Evolutionary conservation across 805 yeast species (phyloP).

Genomic region (Soucietia sequanensis): DNA sequence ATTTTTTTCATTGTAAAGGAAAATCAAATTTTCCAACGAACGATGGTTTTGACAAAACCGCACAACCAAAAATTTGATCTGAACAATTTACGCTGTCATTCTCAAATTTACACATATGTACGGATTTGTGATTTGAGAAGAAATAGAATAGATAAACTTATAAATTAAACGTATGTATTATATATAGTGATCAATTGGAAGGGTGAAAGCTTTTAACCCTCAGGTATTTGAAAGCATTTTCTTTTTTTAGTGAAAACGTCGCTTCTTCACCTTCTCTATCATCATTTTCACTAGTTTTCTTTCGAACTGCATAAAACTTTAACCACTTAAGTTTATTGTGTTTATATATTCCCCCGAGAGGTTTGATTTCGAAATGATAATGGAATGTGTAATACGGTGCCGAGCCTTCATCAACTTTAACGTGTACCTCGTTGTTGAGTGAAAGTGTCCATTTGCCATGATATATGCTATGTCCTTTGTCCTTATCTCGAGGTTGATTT

Average conservation of each 20-base stretch:
- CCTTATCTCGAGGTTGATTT: constrained; percentile 14
- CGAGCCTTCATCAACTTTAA: constrained; percentile 56
- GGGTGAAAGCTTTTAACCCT: constrained; percentile 54
- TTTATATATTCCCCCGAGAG: constrained; percentile 55
- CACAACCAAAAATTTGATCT: constrained; percentile 11
- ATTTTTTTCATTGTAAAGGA: no score
- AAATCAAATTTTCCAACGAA: constrained; percentile 25
- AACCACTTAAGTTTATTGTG: constrained; percentile 77
- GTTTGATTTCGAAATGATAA: constrained; percentile 59
- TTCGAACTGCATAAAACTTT: constrained; percentile 55
- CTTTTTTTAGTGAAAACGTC: constrained; percentile 61
- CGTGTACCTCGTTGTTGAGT: constrained; percentile 47
- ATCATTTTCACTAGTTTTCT: constrained; percentile 30
- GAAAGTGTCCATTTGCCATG: constrained; percentile 59
- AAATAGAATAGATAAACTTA: neutral
- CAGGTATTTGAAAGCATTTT: constrained; percentile 76
- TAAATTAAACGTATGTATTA: no score
- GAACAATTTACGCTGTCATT: constrained; percentile 6
- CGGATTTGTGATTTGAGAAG: no score
- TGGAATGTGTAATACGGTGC: constrained; percentile 60
- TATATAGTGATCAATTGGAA: no score
- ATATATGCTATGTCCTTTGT: constrained; percentile 35
- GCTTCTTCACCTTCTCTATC: constrained; percentile 50
- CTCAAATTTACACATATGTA: constrained; percentile 10
- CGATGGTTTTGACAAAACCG: constrained; percentile 20